phyloP scores from a whole-genome alignment of 495 filamentous ascomycete genomes.

The Penicillium cosmopolitanum region DNA sequence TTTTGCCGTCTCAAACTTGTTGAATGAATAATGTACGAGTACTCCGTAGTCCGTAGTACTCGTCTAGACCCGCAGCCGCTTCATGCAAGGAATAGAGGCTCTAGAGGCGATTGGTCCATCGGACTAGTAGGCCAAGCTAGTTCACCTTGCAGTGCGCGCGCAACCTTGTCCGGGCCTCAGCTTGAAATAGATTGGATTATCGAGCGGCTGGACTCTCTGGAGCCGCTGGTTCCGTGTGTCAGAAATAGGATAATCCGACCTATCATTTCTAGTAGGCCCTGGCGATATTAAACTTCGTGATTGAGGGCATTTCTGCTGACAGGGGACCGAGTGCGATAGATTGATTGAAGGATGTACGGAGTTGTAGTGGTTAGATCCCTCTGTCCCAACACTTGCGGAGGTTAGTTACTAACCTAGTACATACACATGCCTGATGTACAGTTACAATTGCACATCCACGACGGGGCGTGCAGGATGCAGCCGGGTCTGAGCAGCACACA shows the following conservation, averaged over 20 bases:
- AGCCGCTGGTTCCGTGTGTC: slow-evolving; percentile 1
- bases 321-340: background rate
- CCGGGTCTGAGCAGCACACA: slow-evolving; percentile 16
- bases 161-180: slow-evolving; percentile 18
- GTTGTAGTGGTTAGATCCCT: background rate
- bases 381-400: background rate
- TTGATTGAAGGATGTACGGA: too few species aligned
- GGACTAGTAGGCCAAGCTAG: slow-evolving; percentile 11
- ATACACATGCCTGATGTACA: background rate
- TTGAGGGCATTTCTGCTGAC: background rate
- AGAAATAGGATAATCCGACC: background rate
- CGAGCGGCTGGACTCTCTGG: slow-evolving; percentile 8
- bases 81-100: slow-evolving; percentile 33
- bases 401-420: background rate
- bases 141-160: slow-evolving; percentile 7
- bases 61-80: slow-evolving; percentile 9
- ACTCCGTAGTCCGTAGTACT: background rate
- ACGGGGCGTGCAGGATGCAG: slow-evolving; percentile 22
- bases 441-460: background rate
- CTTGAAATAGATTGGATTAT: slow-evolving; percentile 18
- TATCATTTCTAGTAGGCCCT: background rate
- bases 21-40: too few species aligned
- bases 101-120: slow-evolving; percentile 32
- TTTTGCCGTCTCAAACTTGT: background rate
- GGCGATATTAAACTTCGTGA: background rate